Percentiles rank a stretch among this genome's conserved stretches.
Conservation (phyloP, 2,329 filamentous ascomycete genomes). For the Pseudogymnoascus sp. region DNA sequence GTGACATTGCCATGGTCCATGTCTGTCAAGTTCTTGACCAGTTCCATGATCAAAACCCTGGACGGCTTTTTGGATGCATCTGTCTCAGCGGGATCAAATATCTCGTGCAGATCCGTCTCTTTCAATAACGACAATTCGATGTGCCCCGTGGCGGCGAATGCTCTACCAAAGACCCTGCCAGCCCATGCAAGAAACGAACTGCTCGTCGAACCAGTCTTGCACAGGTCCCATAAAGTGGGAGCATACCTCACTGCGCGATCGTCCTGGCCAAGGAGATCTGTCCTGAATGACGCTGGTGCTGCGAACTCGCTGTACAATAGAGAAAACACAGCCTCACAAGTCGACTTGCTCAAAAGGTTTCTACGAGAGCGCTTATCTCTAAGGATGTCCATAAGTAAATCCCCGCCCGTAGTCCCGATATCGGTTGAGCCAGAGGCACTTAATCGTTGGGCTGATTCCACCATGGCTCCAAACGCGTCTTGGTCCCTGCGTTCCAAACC, state of each 20-base stretch:
- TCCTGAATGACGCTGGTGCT: constrained; percentile 46
- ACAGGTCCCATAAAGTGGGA: constrained; percentile 68
- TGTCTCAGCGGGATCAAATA: background rate
- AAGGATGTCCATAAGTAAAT: constrained; percentile 70
- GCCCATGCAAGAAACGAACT: constrained; percentile 76
- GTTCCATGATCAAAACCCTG: constrained; percentile 53
- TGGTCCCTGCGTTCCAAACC: constrained; percentile 39
- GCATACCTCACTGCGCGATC: constrained; percentile 54
- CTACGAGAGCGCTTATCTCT: constrained; percentile 58
- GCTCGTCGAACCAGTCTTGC: constrained; percentile 55
- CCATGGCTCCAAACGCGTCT: constrained; percentile 58
- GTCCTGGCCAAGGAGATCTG: constrained; percentile 66
- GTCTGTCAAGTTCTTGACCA: constrained; percentile 56
- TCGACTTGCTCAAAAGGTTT: constrained; percentile 62
- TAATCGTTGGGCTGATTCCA: constrained; percentile 61
- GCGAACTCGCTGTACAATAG: constrained; percentile 72
- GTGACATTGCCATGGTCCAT: constrained; percentile 48
- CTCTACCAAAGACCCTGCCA: constrained; percentile 73
- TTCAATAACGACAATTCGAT: constrained; percentile 53
- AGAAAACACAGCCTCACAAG: constrained; percentile 61
- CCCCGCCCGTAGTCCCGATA: constrained; percentile 67
- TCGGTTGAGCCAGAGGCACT: constrained; percentile 62
- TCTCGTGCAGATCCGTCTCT: constrained; percentile 46
- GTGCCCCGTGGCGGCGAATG: constrained; percentile 69
- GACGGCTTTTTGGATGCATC: constrained; percentile 34